Evolutionary conservation across 164 flowering plant genomes (phyloP).

Genomic region (Nelumbo lutea): DNA sequence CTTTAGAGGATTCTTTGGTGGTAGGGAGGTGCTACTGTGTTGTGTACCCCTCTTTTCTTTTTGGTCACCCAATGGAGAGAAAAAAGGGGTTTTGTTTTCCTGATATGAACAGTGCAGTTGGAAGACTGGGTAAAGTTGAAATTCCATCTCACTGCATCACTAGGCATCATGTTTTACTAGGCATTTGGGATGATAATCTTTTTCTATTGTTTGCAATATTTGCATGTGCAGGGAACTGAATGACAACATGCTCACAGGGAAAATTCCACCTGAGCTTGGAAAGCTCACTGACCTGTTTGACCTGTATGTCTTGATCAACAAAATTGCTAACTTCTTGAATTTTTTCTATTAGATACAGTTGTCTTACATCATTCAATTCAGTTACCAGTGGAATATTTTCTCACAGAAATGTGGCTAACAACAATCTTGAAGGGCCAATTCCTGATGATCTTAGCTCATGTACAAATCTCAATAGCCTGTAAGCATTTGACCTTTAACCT

Average conservation of each 20-base stretch:
- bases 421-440: conserved; percentile 83
- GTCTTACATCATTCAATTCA: not conserved
- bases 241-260: conserved; percentile 74
- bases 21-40: too few species aligned
- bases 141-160: too few species aligned
- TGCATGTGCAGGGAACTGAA: conserved; percentile 63
- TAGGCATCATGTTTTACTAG: too few species aligned
- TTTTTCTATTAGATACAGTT: too few species aligned
- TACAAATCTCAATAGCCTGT: conserved; percentile 92
- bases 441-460: conserved; percentile 90
- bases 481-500: conserved; percentile 18
- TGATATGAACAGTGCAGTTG: too few species aligned
- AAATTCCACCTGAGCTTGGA: conserved; percentile 89
- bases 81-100: too few species aligned
- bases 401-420: conserved; percentile 84
- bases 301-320: conserved; percentile 38
- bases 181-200: not conserved
- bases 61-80: too few species aligned
- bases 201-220: not conserved
- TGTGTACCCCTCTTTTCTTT: too few species aligned
- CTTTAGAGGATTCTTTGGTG: too few species aligned
- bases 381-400: conserved; percentile 1
- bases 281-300: conserved; percentile 93
- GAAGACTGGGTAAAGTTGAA: too few species aligned
- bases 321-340: not conserved